Evolutionary conservation across 805 yeast genomes (phyloP), one percentile per base, ranked within the genome.

Genomic region (Myxozyma sirexii): DNA sequence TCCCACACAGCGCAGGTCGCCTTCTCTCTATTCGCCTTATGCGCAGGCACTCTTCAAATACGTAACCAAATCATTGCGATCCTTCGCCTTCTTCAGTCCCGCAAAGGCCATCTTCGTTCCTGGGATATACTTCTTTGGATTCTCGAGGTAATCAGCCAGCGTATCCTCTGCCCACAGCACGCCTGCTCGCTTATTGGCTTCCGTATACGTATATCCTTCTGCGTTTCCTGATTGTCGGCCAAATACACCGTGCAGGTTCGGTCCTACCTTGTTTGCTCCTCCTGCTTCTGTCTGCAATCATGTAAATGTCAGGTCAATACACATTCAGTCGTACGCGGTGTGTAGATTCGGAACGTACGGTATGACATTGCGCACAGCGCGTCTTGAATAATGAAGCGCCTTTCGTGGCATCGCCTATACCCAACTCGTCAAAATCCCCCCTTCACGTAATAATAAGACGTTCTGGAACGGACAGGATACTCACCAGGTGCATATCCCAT

Each of bases 21-120:
- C n/a, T n/a, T n/a, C n/a, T n/a, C n/a, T n/a, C n/a, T n/a, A n/a
- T n/a, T n/a, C n/a, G n/a, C n/a, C n/a, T 45, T 37, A 45, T 27
- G 51, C 51, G 41, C 51, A 47, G 4, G 78, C 73, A 41, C 52
- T 48, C 65, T 62, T 62, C 41, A 62, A 57, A 54, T 90, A 93
- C 72, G 98, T 84, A 74, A 93, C 80, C 78, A 94, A 82, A 78
- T 94, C 98, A 82, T 90, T 89, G 87, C 98, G 90, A 84, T 94
- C 99, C 87, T 91, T 93, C 68, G 91, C 87, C 85, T 94, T 94
- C 92, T 94, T 94, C 80, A 94, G 85, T 82, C 99, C 99, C 82
- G 97, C 99, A 74, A 93, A 94, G 68, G 99, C 98, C 99, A 94
- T 94, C 88, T 94, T 94, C 83, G 98, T 94, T 79, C 99, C 99